A percentile compares a stretch with the other conserved stretches of the same genome.
These are phyloP conservation scores for Hordeum marinum DNA, from an alignment of 176 grass and related monocot species.

Conservation along the genomic window DNA sequence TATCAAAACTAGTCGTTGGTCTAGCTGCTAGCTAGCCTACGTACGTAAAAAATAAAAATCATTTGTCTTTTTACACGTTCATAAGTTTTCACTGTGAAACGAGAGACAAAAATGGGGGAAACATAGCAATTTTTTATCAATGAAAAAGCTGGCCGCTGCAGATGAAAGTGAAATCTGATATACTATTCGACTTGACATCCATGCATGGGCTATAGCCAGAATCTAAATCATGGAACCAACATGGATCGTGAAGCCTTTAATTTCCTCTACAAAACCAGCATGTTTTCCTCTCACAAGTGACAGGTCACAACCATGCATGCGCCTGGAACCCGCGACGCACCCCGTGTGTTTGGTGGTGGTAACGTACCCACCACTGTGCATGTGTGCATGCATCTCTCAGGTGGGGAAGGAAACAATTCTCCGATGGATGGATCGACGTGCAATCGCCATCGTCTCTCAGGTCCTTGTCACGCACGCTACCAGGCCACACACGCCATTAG, in stretches of 20 bases:
- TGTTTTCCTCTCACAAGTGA: neutral
- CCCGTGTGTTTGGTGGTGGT: no score
- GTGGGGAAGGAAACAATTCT: neutral
- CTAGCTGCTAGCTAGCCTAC: no score
- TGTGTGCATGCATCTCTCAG: neutral
- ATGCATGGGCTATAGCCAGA: neutral
- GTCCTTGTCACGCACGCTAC: conserved; percentile 18
- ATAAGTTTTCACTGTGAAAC: no score
- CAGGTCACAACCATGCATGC: neutral
- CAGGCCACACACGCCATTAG: neutral
- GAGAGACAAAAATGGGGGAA: no score
- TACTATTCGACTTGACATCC: neutral
- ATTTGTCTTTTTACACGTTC: neutral
- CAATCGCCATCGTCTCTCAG: neutral
- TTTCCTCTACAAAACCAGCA: neutral
- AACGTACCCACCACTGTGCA: neutral
- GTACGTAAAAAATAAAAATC: no score
- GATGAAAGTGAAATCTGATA: neutral
- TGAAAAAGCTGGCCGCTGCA: no score
- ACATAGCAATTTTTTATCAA: no score
- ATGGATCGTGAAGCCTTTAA: neutral
- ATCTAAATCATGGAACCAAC: neutral
- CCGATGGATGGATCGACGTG: neutral
- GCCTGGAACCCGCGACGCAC: neutral
- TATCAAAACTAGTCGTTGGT: no score